Conservation (phyloP, 148 eudicot genomes). For the Camellia lanceoleosa region DNA sequence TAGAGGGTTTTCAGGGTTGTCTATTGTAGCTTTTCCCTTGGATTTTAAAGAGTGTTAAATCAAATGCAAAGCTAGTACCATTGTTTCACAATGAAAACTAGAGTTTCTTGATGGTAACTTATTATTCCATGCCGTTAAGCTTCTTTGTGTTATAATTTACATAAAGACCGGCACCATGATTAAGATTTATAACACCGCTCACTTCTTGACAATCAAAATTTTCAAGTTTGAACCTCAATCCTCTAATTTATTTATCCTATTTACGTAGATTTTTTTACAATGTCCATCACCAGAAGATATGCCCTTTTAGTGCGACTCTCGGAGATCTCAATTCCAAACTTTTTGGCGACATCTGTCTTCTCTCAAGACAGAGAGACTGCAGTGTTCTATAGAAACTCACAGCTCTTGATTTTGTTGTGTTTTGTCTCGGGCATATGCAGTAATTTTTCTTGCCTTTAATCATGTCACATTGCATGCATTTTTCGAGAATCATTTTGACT, state of each 20-base stretch:
- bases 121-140: too few relatives aligned
- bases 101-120: neutral
- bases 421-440: too few relatives aligned
- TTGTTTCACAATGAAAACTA: neutral
- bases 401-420: conserved; percentile 27
- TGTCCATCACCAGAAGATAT: neutral
- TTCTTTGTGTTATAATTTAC: neutral
- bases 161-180: neutral
- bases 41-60: neutral
- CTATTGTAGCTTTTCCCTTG: neutral
- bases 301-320: conserved; percentile 34
- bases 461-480: neutral
- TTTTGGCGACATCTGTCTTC: conserved; percentile 50
- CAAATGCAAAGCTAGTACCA: conserved; percentile 3
- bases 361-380: too few relatives aligned
- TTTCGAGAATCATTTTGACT: neutral
- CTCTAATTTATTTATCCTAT: neutral
- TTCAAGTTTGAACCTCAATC: neutral
- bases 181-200: neutral
- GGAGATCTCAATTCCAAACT: conserved; percentile 50
- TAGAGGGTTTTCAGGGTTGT: too few relatives aligned
- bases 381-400: conserved; percentile 37
- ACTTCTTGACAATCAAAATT: neutral
- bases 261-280: too few relatives aligned
- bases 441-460: neutral